Conservation (phyloP, 768 basidiomycete genomes). For the Pisolithus orientalis region DNA sequence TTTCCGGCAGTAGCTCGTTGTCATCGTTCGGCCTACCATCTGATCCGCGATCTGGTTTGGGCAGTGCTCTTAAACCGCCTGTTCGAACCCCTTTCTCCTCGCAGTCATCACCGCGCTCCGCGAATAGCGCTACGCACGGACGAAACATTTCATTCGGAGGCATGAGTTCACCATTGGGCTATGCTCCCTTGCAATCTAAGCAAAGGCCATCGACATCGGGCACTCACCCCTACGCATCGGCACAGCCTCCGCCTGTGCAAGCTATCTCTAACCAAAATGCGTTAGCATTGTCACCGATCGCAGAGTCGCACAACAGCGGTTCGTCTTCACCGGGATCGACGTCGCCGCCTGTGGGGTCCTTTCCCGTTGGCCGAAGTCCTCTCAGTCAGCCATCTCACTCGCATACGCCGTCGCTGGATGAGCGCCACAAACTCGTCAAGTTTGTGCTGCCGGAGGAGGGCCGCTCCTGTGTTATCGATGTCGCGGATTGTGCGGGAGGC, state of each 20-base stretch:
- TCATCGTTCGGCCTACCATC: conserved; percentile 49
- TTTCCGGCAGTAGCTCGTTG: conserved; percentile 29
- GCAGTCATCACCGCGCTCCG: conserved; percentile 30
- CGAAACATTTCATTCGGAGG: conserved; percentile 48
- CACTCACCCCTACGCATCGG: conserved; percentile 56
- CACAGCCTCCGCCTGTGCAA: conserved; percentile 38
- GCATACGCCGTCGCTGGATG: conserved; percentile 56
- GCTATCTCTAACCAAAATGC: conserved; percentile 25
- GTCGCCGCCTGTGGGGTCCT: conserved; percentile 41
- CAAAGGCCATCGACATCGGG: conserved; percentile 37
- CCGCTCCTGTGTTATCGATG: conserved; percentile 70
- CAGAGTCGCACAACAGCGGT: conserved; percentile 46
- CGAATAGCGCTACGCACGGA: conserved; percentile 41
- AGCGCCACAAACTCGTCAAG: conserved; percentile 81
- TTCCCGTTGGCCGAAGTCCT: conserved; percentile 55
- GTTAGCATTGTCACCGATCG: conserved; percentile 63
- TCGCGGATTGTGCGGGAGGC: conserved; percentile 73
- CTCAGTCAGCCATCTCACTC: conserved; percentile 42
- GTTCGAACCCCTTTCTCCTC: conserved; percentile 32
- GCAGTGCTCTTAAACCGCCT: conserved; percentile 30
- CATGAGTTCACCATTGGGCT: conserved; percentile 32
- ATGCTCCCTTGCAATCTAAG: conserved; percentile 34
- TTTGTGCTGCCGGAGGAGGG: conserved; percentile 83
- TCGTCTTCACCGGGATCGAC: conserved; percentile 32
- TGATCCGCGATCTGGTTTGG: conserved; percentile 53